Evolutionary conservation across 176 grass and related monocot genomes (phyloP), one percentile per base, ranked within the genome.

Genomic region (Lolium multiflorum): DNA sequence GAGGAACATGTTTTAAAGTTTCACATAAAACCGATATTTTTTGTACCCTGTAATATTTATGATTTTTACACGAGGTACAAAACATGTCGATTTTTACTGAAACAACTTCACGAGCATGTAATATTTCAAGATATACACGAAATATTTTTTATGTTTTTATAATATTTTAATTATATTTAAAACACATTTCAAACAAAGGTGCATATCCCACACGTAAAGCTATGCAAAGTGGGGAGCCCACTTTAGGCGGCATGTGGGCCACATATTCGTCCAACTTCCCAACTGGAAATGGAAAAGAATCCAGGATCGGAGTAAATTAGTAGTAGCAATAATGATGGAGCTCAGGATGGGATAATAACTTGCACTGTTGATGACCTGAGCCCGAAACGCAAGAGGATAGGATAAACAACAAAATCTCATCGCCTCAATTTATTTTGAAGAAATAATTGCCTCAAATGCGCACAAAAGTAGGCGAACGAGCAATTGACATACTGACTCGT

Each of bases 361-460:
- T 58, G 26, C 15, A 86, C 48, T 61, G 81, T 74, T 66, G 76
- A 52, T 64, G 54, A 15, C 56, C 43, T 62, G 61, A 78, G 18
- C 39, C 17, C 22, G 70, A 77, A 77, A 69, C 60, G 63, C 21
- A 50, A 78, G 21, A 7, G 35, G 64, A 83, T 86, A 86, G 70
- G 14, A 70, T 77, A 52, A 77, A 43, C 43, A 78, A 51, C 38
- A 28, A 51, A 79, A 6, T 9, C 39, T 60, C 18, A 25, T 85
- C 25, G 43, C 37, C 21, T 20, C 56, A 43, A 0, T 56, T 37
- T 18, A 4, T 51, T 28, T 74, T 52, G 72, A 75, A 75, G 51
- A 7, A 22, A 75, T 75, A 22, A 74, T 74, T 58, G 8, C 59
- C 24, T 18, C 20, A 20, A 58, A 16, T 64, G 71, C 66, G 28